Percentiles rank a stretch among this genome's conserved stretches.
phyloP scores from a whole-genome alignment of 371 early-diverging fungal genomes.

The Entomophthora muscae region DNA sequence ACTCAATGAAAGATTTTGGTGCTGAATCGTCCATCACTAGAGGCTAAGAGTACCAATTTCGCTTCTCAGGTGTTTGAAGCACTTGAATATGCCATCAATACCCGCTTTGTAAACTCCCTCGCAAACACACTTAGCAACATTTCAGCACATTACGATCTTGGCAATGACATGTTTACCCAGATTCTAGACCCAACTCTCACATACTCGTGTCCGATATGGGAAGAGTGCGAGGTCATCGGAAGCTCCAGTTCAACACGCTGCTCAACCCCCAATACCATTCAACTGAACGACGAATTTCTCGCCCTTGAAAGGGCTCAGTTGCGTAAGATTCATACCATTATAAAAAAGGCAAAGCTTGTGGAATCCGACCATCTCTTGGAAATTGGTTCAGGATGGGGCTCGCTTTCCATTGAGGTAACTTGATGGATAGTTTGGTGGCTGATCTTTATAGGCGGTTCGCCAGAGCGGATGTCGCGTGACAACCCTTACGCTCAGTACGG shows the following conservation, averaged over 20 bases:
- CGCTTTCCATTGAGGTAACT: conserved; percentile 33
- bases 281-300: conserved; percentile 15
- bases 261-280: neutral
- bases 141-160: conserved; percentile 48
- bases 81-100: neutral
- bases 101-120: neutral
- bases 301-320: conserved; percentile 35
- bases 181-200: conserved; percentile 46
- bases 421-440: neutral
- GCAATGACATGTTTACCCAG: conserved; percentile 43
- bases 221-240: conserved; percentile 9
- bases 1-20: neutral
- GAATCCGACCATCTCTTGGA: conserved; percentile 37
- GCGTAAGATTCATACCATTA: conserved; percentile 33
- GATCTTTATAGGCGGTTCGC: conserved; percentile 16
- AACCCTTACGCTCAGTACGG: conserved; percentile 36
- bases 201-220: conserved; percentile 50
- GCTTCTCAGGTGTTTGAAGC: neutral
- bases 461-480: conserved; percentile 30
- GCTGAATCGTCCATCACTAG: neutral
- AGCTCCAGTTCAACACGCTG: neutral
- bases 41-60: neutral
- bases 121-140: conserved; percentile 28
- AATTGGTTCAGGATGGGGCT: conserved; percentile 54
- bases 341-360: conserved; percentile 26